Base-by-base conservation (phyloP, 2,329 filamentous ascomycete genomes). In the Thelonectria discophora region DNA sequence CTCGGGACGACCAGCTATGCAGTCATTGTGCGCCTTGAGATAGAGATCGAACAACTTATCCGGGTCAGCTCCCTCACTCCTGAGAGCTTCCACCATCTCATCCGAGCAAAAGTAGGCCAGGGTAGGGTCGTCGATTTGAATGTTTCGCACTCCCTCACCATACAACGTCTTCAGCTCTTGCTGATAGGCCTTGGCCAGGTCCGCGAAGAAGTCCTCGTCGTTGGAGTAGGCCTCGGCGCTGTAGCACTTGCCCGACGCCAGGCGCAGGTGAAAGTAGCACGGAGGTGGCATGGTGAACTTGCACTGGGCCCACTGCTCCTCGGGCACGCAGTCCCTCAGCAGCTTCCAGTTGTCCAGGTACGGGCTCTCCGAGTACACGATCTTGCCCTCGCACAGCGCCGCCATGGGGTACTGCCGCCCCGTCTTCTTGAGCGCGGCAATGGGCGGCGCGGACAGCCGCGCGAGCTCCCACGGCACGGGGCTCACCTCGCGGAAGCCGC, bases 1-100 rank as follows among this genome's bases (percentile, higher is more conserved):
- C 6, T 79, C 76, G 0, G 89, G 88, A 0, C 87, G 81, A 64
- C 82, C 80, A 27, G 80, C 78, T 68, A 91, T 83, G 73, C 86
- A 88, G 73, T 90, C 87, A 72, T 92, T 92, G 81, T 92, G 91
- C 68, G 90, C 85, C 74, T 86, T 84, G 75, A 93, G 85, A 73
- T 93, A 93, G 32, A 85, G 82, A 68, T 90, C 86, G 52, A 93
- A 84, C 65, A 91, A 84, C 63, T 86, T 84, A 39, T 90, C 87
- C 12, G 88, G 82, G 17, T 87, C 81, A 45, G 83, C 79, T 66
- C 90, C 89, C 20, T 82, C 82, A 58, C 84, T 80, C 78, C 82
- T 71, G 58, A 80, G 86, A 27, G 86, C 86, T 57, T 81, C 77
- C 15, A 88, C 78, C 86, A 90, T 90, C 64, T 86, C 86, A 39